These are phyloP conservation scores for Aureobasidium sp. DNA, from an alignment of 2,329 filamentous ascomycete species.

Conservation along the genomic window DNA sequence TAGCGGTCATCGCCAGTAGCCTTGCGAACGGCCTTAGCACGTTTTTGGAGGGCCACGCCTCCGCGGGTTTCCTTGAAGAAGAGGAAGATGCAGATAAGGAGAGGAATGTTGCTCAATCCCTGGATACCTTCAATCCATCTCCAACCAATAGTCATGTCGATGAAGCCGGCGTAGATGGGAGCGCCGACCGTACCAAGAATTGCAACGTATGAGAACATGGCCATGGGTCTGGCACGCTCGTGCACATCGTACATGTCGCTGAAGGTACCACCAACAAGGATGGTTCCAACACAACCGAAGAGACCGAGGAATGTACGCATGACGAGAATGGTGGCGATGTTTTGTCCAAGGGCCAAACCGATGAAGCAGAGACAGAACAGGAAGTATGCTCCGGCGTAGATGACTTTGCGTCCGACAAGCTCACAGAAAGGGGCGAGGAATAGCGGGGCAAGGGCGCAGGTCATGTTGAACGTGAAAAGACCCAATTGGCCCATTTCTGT, in stretches of 20 bases:
- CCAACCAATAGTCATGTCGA: constrained; percentile 47
- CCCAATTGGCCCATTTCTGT: constrained; percentile 42
- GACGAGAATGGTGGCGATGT: constrained; percentile 43
- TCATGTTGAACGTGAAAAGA: constrained; percentile 45
- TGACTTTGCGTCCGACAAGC: constrained; percentile 40
- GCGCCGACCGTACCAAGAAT: constrained; percentile 48
- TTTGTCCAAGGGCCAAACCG: constrained; percentile 41
- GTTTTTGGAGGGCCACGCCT: constrained; percentile 41
- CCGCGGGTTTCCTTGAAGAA: constrained; percentile 44
- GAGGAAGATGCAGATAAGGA: constrained; percentile 38
- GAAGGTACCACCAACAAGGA: constrained; percentile 45
- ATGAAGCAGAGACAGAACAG: constrained; percentile 44
- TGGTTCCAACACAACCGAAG: constrained; percentile 44
- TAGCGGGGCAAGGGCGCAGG: constrained; percentile 42
- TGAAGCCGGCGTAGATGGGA: constrained; percentile 49
- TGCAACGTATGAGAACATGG: constrained; percentile 43
- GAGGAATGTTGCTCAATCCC: constrained; percentile 45
- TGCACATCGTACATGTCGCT: constrained; percentile 44
- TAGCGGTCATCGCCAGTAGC: constrained; percentile 45
- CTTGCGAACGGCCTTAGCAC: constrained; percentile 42
- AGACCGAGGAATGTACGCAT: constrained; percentile 43
- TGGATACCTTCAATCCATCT: constrained; percentile 50
- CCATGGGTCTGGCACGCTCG: constrained; percentile 42
- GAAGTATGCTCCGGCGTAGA: constrained; percentile 42
- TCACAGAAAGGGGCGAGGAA: constrained; percentile 46